Conservation (phyloP, 306 rosid genomes). For the Chamaecrista fasciculata region DNA sequence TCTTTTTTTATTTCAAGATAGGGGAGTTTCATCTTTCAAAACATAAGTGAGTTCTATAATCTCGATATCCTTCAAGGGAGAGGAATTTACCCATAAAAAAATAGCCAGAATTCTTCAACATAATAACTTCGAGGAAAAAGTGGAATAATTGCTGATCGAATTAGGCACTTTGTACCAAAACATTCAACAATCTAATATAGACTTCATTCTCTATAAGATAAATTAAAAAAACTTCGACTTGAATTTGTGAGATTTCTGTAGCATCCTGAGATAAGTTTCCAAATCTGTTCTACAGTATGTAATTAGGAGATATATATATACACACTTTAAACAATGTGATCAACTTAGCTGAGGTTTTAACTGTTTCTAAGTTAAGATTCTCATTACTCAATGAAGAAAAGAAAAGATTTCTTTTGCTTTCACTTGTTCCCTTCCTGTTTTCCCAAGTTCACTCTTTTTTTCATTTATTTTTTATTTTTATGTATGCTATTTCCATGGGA, state of each 20-base stretch:
- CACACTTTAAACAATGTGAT: conserved; percentile 4
- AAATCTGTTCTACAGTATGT: neutral
- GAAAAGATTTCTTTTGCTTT: neutral
- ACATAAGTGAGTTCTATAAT: too few relatives aligned
- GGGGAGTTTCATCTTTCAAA: too few relatives aligned
- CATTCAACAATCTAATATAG: neutral
- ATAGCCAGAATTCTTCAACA: neutral
- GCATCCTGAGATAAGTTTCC: neutral
- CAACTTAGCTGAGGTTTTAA: neutral
- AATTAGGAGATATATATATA: neutral
- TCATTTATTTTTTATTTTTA: neutral
- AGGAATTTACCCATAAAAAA: neutral
- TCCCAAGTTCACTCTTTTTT: neutral
- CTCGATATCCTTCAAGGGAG: too few relatives aligned
- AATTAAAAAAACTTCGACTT: neutral
- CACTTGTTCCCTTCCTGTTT: neutral
- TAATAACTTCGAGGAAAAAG: neutral
- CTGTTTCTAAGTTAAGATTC: neutral
- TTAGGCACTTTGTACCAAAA: neutral
- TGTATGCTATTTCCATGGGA: neutral
- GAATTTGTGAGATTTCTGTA: neutral
- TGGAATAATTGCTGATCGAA: neutral
- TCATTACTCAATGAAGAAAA: neutral
- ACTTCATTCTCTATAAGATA: neutral
- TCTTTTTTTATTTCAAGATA: too few relatives aligned